phyloP scores from a whole-genome alignment of 345 rosid species.

The Pelargonium nanum region DNA sequence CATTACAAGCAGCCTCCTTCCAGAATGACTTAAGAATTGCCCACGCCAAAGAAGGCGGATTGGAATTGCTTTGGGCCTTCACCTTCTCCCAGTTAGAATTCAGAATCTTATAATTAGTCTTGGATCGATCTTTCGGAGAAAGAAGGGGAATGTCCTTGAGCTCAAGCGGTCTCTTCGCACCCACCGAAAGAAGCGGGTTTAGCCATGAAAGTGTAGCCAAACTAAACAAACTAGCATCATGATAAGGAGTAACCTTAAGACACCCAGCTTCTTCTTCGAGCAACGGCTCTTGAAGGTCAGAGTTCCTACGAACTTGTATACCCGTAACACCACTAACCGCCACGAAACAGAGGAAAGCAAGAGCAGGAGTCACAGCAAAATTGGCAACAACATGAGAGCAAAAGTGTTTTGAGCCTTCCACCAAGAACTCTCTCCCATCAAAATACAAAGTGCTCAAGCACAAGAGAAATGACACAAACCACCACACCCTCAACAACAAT shows the following conservation, averaged over 20 bases:
- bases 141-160: constrained; percentile 97
- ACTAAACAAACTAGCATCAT: constrained; percentile 66
- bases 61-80: constrained; percentile 60
- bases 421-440: constrained; percentile 54
- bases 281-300: constrained; percentile 83
- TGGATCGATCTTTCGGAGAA: constrained; percentile 76
- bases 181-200: constrained; percentile 81
- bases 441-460: constrained; percentile 59
- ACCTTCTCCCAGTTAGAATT: constrained; percentile 84
- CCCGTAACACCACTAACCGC: constrained; percentile 68
- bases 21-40: constrained; percentile 81
- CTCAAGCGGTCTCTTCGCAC: constrained; percentile 90
- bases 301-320: constrained; percentile 43
- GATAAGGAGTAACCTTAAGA: constrained; percentile 73
- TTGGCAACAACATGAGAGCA: constrained; percentile 63
- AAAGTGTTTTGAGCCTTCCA: constrained; percentile 42
- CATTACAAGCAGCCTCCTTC: constrained; percentile 96
- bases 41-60: constrained; percentile 83
- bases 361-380: constrained; percentile 73
- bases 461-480: constrained; percentile 62
- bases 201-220: constrained; percentile 88
- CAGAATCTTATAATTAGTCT: constrained; percentile 71
- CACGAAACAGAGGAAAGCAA: constrained; percentile 69
- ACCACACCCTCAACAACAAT: constrained; percentile 71
- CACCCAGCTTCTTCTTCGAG: constrained; percentile 88